A percentile compares a stretch with the other conserved stretches of the same genome.
Conservation (phyloP, 208 protist genomes). For the Wallacemonas sp. region DNA sequence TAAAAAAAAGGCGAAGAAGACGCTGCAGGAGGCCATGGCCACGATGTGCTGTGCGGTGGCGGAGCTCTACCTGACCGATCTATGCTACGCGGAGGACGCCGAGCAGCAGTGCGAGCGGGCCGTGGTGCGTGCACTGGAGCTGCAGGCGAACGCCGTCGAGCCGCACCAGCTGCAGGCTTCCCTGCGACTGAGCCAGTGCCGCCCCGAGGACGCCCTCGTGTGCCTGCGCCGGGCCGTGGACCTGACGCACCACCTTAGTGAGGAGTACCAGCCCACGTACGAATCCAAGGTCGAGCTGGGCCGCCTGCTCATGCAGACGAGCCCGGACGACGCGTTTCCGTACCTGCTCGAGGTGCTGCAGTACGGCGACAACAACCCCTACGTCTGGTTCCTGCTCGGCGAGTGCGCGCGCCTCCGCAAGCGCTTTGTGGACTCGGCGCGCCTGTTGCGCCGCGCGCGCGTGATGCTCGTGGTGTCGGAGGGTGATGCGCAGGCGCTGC, state of each 20-base stretch:
- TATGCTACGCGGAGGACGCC: slow-evolving; percentile 84
- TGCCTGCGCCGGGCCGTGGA: slow-evolving; percentile 74
- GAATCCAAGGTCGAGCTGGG: slow-evolving; percentile 91
- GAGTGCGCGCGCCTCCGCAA: slow-evolving; percentile 81
- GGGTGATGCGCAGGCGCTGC: slow-evolving; percentile 53
- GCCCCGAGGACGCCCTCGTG: slow-evolving; percentile 64
- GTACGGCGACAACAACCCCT: slow-evolving; percentile 89
- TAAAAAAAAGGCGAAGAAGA: slow-evolving; percentile 54
- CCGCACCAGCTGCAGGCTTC: slow-evolving; percentile 85
- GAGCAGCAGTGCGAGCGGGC: slow-evolving; percentile 82
- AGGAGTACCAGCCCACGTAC: slow-evolving; percentile 90
- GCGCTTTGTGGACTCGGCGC: slow-evolving; percentile 74
- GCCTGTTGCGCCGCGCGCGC: slow-evolving; percentile 78
- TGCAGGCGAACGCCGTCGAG: slow-evolving; percentile 66
- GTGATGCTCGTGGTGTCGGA: slow-evolving; percentile 81
- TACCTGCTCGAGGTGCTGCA: slow-evolving; percentile 89
- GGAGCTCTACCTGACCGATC: slow-evolving; percentile 91
- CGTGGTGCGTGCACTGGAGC: slow-evolving; percentile 49
- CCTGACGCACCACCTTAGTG: slow-evolving; percentile 78
- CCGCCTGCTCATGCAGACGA: slow-evolving; percentile 89
- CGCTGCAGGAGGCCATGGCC: slow-evolving; percentile 75
- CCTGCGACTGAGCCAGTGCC: slow-evolving; percentile 76
- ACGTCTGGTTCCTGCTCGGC: slow-evolving; percentile 93
- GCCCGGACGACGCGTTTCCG: slow-evolving; percentile 69
- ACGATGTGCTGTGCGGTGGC: slow-evolving; percentile 87